A percentile compares a stretch with the other conserved stretches of the same genome.
Evolutionary conservation across 345 rosid species (phyloP).

Genomic region (Populus simonii): DNA sequence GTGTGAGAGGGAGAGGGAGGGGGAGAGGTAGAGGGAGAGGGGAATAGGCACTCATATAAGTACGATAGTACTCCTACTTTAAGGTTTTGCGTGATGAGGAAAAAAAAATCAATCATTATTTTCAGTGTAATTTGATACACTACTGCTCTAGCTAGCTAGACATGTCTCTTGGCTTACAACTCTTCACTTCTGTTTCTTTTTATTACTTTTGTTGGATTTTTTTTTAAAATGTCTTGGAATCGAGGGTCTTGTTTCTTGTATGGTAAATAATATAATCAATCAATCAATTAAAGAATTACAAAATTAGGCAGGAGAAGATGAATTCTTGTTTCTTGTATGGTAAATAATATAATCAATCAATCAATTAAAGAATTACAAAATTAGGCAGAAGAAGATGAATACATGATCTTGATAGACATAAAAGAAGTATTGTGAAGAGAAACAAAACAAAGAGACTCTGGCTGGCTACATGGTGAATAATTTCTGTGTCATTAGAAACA

Average conservation of each 20-base stretch:
- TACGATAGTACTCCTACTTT: constrained; percentile 13
- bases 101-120: constrained; percentile 20
- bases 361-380: neutral
- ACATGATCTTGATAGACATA: too few relatives aligned
- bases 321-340: neutral
- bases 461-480: too few relatives aligned
- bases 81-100: constrained; percentile 28
- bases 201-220: too few relatives aligned
- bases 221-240: neutral
- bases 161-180: neutral
- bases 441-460: too few relatives aligned
- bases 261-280: neutral
- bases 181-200: too few relatives aligned
- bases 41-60: neutral
- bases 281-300: neutral
- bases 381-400: constrained; percentile 2
- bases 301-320: constrained; percentile 11
- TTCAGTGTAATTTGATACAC: constrained; percentile 17
- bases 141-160: neutral
- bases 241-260: neutral
- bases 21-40: neutral
- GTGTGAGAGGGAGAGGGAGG: constrained; percentile 11
- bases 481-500: constrained; percentile 19
- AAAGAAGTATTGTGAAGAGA: too few relatives aligned
- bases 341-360: neutral